phyloP scores from a whole-genome alignment of 2,329 filamentous ascomycete species.

The Blumeria graminis region DNA sequence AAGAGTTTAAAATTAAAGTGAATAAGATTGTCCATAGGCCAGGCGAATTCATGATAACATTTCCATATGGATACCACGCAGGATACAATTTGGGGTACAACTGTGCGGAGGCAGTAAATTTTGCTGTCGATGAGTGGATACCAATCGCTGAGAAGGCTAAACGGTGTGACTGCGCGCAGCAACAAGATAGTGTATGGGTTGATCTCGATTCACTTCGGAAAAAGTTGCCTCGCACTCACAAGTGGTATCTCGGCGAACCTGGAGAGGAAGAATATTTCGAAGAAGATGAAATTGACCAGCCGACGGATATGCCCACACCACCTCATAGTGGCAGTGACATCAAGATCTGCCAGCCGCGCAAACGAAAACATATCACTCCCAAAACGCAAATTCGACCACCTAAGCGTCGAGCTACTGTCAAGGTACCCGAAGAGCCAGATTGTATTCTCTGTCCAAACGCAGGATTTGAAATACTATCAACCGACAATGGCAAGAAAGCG shows the following conservation, averaged over 20 bases:
- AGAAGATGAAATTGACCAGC: slow-evolving; percentile 37
- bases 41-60: slow-evolving; percentile 94
- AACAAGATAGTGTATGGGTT: slow-evolving; percentile 95
- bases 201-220: slow-evolving; percentile 91
- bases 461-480: slow-evolving; percentile 57
- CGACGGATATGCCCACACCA: slow-evolving; percentile 50
- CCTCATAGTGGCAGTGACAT: slow-evolving; percentile 45
- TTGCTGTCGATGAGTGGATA: slow-evolving; percentile 84
- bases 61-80: slow-evolving; percentile 94
- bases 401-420: slow-evolving; percentile 58
- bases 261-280: slow-evolving; percentile 29
- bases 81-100: slow-evolving; percentile 97
- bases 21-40: slow-evolving; percentile 91
- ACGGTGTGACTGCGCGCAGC: slow-evolving; percentile 84
- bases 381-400: slow-evolving; percentile 20
- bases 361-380: slow-evolving; percentile 43
- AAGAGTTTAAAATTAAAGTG: slow-evolving; percentile 82
- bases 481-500: slow-evolving; percentile 67
- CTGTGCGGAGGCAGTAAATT: slow-evolving; percentile 96
- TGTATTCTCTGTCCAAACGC: slow-evolving; percentile 88
- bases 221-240: slow-evolving; percentile 71
- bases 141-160: slow-evolving; percentile 89
- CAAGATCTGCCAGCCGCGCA: slow-evolving; percentile 31
- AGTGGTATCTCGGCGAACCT: slow-evolving; percentile 59
- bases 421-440: slow-evolving; percentile 40